A percentile compares a stretch with the other conserved stretches of the same genome.
Conservation (phyloP, 805 yeast species). For the Candida krabiensis region DNA sequence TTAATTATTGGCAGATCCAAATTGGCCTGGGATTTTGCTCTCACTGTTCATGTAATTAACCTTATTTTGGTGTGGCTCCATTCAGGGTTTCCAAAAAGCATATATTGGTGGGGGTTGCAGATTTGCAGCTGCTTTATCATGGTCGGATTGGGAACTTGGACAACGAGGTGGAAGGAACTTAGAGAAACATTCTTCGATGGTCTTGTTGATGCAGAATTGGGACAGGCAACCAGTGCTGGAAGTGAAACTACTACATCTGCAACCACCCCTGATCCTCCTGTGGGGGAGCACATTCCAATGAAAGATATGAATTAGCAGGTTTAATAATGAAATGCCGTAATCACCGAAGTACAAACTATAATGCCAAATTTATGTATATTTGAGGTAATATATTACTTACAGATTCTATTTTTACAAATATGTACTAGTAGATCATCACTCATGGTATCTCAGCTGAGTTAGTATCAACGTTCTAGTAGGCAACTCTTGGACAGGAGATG, state of each 20-base stretch:
- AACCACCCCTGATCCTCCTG: conserved; percentile 12
- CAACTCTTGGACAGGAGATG: conserved; percentile 76
- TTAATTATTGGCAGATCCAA: conserved; percentile 89
- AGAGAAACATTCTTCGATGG: conserved; percentile 89
- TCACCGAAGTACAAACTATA: no score
- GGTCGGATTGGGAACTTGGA: conserved; percentile 83
- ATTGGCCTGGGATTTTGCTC: conserved; percentile 93
- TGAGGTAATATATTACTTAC: no score
- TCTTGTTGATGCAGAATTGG: conserved; percentile 60
- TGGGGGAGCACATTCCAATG: conserved; percentile 11
- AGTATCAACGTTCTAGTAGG: conserved; percentile 75
- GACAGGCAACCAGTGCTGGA: conserved; percentile 22
- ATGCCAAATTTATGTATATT: no score
- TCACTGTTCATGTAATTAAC: conserved; percentile 87
- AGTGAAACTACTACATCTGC: conserved; percentile 10
- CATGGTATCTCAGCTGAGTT: conserved; percentile 81
- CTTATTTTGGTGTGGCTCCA: conserved; percentile 66
- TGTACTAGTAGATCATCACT: no score
- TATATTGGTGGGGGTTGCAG: conserved; percentile 87
- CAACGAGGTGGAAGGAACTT: conserved; percentile 88
- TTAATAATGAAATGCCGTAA: no score
- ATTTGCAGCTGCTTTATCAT: conserved; percentile 62
- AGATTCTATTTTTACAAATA: no score
- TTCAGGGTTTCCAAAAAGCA: conserved; percentile 64
- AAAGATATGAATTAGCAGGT: conserved; percentile 12